A percentile compares a stretch with the other conserved stretches of the same genome.
Evolutionary conservation across 106 monocot species (phyloP).

Genomic region (Allium fistulosum): DNA sequence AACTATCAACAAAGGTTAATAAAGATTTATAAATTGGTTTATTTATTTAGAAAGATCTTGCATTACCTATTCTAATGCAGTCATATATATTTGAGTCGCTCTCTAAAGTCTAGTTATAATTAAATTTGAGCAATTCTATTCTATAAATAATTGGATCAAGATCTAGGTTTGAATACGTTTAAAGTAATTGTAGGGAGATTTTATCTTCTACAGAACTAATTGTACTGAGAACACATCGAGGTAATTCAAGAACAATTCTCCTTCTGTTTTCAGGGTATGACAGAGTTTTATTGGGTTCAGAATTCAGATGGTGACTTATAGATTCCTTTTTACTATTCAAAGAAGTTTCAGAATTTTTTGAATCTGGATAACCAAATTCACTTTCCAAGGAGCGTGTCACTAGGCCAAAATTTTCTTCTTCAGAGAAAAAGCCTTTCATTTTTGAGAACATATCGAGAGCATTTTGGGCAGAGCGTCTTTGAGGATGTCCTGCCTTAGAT

Average conservation of each 20-base stretch:
- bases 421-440: constrained; percentile 58
- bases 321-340: constrained; percentile 14
- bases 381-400: constrained; percentile 53
- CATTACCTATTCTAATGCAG: too few relatives aligned
- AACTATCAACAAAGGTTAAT: too few relatives aligned
- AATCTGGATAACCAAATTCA: constrained; percentile 51
- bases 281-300: constrained; percentile 12
- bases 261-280: constrained; percentile 30
- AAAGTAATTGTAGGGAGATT: too few relatives aligned
- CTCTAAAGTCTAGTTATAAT: too few relatives aligned
- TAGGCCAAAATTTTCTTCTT: constrained; percentile 48
- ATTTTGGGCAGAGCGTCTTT: constrained; percentile 86
- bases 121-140: too few relatives aligned
- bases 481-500: constrained; percentile 52
- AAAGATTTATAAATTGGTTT: too few relatives aligned
- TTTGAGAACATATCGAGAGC: constrained; percentile 76
- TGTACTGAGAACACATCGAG: constrained; percentile 36
- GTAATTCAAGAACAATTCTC: constrained; percentile 70
- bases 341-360: constrained; percentile 59
- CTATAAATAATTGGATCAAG: too few relatives aligned
- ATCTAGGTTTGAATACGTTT: too few relatives aligned
- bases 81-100: too few relatives aligned
- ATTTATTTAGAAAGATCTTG: too few relatives aligned
- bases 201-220: constrained; percentile 21
- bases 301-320: constrained; percentile 11